These are phyloP conservation scores for Fusarium sp. DNA, from an alignment of 2,329 filamentous ascomycete species.

Conservation along the genomic window DNA sequence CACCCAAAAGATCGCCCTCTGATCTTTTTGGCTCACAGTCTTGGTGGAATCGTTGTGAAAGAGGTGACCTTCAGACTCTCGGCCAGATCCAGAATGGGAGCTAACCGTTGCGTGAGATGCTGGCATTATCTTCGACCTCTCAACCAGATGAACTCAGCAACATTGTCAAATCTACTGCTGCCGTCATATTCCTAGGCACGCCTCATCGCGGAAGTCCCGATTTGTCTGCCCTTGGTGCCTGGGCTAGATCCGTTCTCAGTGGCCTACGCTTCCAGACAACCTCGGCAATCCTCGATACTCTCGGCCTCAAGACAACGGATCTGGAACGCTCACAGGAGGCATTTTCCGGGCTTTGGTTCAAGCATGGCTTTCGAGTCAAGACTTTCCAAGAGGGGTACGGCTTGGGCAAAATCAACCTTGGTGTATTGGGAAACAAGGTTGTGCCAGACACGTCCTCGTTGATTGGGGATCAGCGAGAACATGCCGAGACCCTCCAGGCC, in stretches of 20 bases:
- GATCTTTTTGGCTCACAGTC: constrained; percentile 5
- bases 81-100: too few species aligned
- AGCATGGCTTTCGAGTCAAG: constrained; percentile 27
- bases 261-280: constrained; percentile 23
- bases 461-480: constrained; percentile 20
- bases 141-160: constrained; percentile 13
- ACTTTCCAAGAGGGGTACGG: constrained; percentile 30
- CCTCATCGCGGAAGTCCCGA: constrained; percentile 47
- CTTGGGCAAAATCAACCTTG: constrained; percentile 5
- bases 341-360: constrained; percentile 18
- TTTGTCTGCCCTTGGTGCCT: constrained; percentile 28
- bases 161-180: constrained; percentile 39
- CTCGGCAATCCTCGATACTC: not conserved
- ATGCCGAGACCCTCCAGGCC: constrained; percentile 27
- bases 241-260: constrained; percentile 30
- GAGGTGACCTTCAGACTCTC: too few species aligned
- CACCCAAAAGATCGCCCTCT: not conserved
- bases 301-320: constrained; percentile 22
- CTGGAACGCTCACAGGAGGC: constrained; percentile 20
- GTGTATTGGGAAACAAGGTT: constrained; percentile 19
- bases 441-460: constrained; percentile 21
- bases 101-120: constrained; percentile 8
- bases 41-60: constrained; percentile 22
- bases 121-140: constrained; percentile 1
- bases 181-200: constrained; percentile 51